Base-by-base conservation (phyloP, 345 rosid genomes). In the Salix brachista region DNA sequence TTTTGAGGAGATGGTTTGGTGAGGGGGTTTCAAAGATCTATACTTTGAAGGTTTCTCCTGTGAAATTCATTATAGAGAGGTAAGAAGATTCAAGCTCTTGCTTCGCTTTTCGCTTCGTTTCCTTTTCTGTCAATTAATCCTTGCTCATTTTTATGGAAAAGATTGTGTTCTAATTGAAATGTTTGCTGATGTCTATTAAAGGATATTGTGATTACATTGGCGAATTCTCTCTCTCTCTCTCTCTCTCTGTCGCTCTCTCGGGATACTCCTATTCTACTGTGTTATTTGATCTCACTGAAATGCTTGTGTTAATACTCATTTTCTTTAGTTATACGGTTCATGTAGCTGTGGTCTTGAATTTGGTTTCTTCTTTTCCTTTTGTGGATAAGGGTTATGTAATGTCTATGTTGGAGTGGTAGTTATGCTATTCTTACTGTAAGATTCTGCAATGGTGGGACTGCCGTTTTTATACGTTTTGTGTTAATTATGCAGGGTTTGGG, bases 1-100 rank as follows among this genome's bases (percentile, higher is more conserved):
- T 44, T 70, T 65, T 65, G 56, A 69, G 83, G 72, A 72, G 65
- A 10, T 58, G 77, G 44, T 65, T 73, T 74, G 78, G 75, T 68
- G 68, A 36, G 28, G 78, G 76, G 74, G 54, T 73, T 81, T 75
- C 74, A 64, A 84, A 86, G 93, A 90, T 90, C 97, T 86, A 62
- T 73, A 62, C 78, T 76, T 84, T 82, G 67, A 80, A 74, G 74
- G 69, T 69, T 64, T 70, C 73, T 61, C 56, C 61, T 64, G 69
- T 72, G 52, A 71, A 78, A 72, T 75, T 67, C 77, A 23, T 69
- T 74, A 30, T 66, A 75, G 70, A 32, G 78, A 80, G 89, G 89
- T 84, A 77, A 79, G 23, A 54, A 75, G 72, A 67, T 65, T 79
- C 37, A 69, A 72, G 37, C 46, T 13, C 17, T 73, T 44, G 23